These are phyloP conservation scores for Melocanna baccifera DNA, from an alignment of 176 grass and related monocot species.

Conservation along the genomic window DNA sequence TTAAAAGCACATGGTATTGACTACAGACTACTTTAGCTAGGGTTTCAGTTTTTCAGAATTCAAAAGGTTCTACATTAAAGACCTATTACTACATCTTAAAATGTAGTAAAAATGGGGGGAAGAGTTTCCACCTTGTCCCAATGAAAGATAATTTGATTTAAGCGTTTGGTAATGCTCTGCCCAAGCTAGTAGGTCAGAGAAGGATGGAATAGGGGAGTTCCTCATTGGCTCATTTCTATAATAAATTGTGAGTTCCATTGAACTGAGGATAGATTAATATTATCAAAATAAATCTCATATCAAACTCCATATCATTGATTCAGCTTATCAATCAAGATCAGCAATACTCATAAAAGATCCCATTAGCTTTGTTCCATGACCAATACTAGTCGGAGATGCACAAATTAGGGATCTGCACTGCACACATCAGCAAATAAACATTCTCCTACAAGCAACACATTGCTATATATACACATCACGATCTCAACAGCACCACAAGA, in stretches of 20 bases:
- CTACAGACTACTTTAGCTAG: slow-evolving; percentile 21
- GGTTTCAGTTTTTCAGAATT: too few relatives aligned
- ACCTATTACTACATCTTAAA: slow-evolving; percentile 40
- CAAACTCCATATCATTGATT: neutral
- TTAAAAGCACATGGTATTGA: slow-evolving; percentile 13
- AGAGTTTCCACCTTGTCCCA: slow-evolving; percentile 6
- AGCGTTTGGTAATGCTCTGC: slow-evolving; percentile 44
- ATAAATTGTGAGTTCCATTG: neutral
- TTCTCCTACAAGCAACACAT: neutral
- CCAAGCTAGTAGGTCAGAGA: slow-evolving; percentile 63
- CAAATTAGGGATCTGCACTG: neutral
- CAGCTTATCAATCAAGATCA: neutral
- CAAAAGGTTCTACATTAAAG: slow-evolving; percentile 23
- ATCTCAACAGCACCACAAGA: neutral
- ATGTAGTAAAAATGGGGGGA: slow-evolving; percentile 12
- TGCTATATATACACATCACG: neutral
- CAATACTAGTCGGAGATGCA: neutral
- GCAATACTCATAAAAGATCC: neutral
- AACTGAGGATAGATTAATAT: neutral
- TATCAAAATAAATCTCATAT: neutral
- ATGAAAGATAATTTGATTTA: neutral
- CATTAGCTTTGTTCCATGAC: neutral
- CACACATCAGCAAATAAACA: neutral
- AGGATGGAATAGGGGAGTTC: slow-evolving; percentile 64
- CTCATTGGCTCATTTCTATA: too few relatives aligned